phyloP scores from a whole-genome alignment of 2,329 filamentous ascomycete species.

The Mollisiaceae sp. region DNA sequence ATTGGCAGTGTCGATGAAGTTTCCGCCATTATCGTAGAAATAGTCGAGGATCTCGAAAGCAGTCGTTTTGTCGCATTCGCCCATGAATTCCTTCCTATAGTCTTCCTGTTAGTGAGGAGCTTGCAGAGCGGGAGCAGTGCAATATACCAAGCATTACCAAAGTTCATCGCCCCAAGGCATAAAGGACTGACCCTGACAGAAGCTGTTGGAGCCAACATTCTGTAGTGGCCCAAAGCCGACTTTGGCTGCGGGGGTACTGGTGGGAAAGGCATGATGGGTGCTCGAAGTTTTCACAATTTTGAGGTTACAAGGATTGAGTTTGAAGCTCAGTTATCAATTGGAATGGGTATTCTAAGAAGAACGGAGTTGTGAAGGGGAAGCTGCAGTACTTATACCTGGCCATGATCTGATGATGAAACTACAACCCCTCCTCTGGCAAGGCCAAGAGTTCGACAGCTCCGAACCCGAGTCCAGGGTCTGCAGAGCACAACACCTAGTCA shows the following conservation, averaged over 20 bases:
- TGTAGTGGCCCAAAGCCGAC: constrained; percentile 67
- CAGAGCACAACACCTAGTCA: not conserved
- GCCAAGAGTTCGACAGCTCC: not conserved
- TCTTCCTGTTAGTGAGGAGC: not conserved
- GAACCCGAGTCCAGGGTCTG: not conserved
- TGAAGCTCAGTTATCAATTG: not conserved
- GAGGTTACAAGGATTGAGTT: not conserved
- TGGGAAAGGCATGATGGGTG: constrained; percentile 32
- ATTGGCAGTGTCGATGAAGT: constrained; percentile 72
- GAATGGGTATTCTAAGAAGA: not conserved
- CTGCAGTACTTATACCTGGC: constrained; percentile 8
- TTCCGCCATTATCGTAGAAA: constrained; percentile 62
- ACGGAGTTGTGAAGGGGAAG: not conserved
- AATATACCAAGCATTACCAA: constrained; percentile 59
- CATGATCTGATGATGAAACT: constrained; percentile 18
- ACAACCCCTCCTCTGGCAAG: constrained; percentile 12
- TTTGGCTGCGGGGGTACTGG: constrained; percentile 46
- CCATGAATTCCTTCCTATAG: constrained; percentile 60
- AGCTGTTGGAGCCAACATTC: constrained; percentile 69
- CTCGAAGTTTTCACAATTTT: not conserved
- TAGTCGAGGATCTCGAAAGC: constrained; percentile 61
- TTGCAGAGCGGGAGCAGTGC: not conserved
- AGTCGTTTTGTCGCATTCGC: constrained; percentile 66
- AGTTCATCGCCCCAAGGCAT: constrained; percentile 68
- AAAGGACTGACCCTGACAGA: constrained; percentile 70